phyloP scores from a whole-genome alignment of 2,329 filamentous ascomycete species.

The Neonectria coccinea region DNA sequence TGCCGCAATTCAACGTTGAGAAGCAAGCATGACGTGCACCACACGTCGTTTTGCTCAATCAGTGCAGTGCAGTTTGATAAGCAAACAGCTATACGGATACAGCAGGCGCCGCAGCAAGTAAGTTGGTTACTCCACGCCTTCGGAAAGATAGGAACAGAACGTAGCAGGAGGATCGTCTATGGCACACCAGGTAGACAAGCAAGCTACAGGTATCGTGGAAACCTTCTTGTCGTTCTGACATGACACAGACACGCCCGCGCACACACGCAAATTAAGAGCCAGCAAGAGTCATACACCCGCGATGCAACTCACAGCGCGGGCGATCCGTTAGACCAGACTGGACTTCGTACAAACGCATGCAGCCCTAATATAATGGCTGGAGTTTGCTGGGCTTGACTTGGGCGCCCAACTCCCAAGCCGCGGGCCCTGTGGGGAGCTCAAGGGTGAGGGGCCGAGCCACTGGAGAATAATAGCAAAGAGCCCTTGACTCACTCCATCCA shows the following conservation, averaged over 20 bases:
- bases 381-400: background rate
- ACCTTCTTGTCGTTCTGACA: slow-evolving; percentile 3
- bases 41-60: slow-evolving; percentile 11
- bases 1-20: slow-evolving; percentile 22
- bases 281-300: slow-evolving; percentile 10
- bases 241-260: background rate
- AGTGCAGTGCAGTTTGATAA: slow-evolving; percentile 13
- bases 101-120: background rate
- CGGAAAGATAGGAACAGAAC: slow-evolving; percentile 1
- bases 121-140: background rate
- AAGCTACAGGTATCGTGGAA: background rate
- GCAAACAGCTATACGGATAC: slow-evolving; percentile 1
- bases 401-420: slow-evolving; percentile 1
- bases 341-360: slow-evolving; percentile 20
- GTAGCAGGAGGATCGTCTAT: background rate
- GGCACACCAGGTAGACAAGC: background rate
- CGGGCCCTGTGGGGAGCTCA: slow-evolving; percentile 6
- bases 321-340: slow-evolving; percentile 9
- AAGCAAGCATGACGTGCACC: slow-evolving; percentile 18
- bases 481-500: slow-evolving; percentile 5
- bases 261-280: background rate
- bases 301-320: slow-evolving; percentile 24
- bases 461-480: too few species aligned
- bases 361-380: slow-evolving; percentile 26
- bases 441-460: too few species aligned